Evolutionary conservation across 148 eudicot genomes (phyloP).

Genomic region (Hydrangea macrophylla): DNA sequence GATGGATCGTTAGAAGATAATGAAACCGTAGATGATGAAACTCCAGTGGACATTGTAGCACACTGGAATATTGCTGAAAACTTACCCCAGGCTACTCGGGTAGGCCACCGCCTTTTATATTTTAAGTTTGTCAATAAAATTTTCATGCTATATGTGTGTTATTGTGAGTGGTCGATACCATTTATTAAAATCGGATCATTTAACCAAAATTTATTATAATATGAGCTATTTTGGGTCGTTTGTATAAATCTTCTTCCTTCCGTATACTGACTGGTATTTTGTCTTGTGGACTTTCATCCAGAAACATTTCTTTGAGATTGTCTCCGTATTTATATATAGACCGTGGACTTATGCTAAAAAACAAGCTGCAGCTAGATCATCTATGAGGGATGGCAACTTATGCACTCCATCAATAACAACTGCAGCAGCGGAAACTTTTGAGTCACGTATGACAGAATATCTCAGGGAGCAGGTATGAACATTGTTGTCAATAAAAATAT

Average conservation of each 20-base stretch:
- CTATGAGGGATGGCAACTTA: conserved; percentile 43
- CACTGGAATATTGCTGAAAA: conserved; percentile 88
- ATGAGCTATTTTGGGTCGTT: neutral
- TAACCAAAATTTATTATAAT: conserved; percentile 1
- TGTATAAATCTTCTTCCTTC: neutral
- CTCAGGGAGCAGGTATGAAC: conserved; percentile 69
- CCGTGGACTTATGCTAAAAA: conserved; percentile 82
- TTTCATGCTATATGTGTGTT: neutral
- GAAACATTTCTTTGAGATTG: conserved; percentile 78
- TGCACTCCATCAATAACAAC: conserved; percentile 94
- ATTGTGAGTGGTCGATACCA: too few species aligned
- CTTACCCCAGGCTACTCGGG: conserved; percentile 74
- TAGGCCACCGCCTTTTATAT: conserved; percentile 18
- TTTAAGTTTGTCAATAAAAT: neutral
- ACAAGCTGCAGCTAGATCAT: conserved; percentile 49
- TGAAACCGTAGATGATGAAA: conserved; percentile 34
- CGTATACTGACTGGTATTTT: conserved; percentile 2
- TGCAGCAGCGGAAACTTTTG: conserved; percentile 76
- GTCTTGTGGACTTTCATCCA: conserved; percentile 26
- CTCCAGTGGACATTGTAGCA: conserved; percentile 73
- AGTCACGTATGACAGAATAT: conserved; percentile 50
- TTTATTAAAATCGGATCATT: neutral
- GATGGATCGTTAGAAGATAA: conserved; percentile 37
- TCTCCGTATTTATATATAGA: conserved; percentile 79
- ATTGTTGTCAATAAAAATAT: too few species aligned